Evolutionary conservation across 805 yeast species (phyloP).

Genomic region (Pichia scutulata): DNA sequence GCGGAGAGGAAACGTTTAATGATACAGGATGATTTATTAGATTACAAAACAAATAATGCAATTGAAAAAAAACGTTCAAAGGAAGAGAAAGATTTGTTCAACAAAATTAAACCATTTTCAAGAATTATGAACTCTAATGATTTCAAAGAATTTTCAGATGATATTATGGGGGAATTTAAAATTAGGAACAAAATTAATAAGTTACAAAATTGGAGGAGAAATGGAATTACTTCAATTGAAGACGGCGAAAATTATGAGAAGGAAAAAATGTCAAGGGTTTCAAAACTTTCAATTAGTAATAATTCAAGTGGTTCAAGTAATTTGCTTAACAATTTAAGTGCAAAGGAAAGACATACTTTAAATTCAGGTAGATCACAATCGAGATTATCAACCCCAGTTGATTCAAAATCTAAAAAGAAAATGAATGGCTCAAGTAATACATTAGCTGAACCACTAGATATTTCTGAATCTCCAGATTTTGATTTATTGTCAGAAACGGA

Average conservation of each 20-base stretch:
- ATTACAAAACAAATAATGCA: conserved; percentile 74
- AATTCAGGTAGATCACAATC: conserved; percentile 25
- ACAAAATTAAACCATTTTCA: conserved; percentile 72
- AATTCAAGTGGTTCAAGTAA: conserved; percentile 6
- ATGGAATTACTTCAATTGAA: conserved; percentile 80
- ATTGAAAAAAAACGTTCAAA: conserved; percentile 79
- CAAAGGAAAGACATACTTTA: conserved; percentile 26
- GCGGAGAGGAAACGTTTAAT: conserved; percentile 87
- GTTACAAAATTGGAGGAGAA: conserved; percentile 86
- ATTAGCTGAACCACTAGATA: conserved; percentile 50
- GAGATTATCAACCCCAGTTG: conserved; percentile 24
- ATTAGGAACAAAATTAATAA: conserved; percentile 79
- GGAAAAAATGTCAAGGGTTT: conserved; percentile 66
- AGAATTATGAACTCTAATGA: conserved; percentile 75
- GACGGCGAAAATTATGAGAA: conserved; percentile 81
- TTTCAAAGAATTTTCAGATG: conserved; percentile 66
- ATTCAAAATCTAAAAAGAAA: conserved; percentile 4
- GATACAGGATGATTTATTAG: conserved; percentile 69
- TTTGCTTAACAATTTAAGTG: conserved; percentile 9
- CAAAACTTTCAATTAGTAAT: conserved; percentile 15
- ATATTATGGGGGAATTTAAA: conserved; percentile 67
- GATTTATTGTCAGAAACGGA: conserved; percentile 83
- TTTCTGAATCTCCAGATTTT: conserved; percentile 72
- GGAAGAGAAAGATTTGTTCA: conserved; percentile 80
- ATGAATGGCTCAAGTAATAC: conserved; percentile 22